Percentiles rank a stretch among this genome's conserved stretches.
Conservation (phyloP, 169 alveolate genomes). For the Perkinsus olseni region DNA sequence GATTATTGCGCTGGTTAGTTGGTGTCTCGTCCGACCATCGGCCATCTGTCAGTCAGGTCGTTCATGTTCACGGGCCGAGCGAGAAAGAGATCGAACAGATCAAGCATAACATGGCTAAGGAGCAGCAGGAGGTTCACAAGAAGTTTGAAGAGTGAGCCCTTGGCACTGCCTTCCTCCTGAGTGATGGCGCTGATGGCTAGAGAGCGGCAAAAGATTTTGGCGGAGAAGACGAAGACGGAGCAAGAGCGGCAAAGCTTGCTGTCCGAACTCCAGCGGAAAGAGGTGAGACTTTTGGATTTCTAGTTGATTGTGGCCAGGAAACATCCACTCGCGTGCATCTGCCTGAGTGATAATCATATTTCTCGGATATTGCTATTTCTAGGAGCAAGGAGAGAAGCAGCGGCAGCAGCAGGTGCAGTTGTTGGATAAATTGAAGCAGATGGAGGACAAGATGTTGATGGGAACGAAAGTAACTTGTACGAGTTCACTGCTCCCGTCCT, state of each 20-base stretch:
- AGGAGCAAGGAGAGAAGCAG: background rate
- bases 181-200: background rate
- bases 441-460: constrained; percentile 61
- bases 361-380: background rate
- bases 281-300: constrained; percentile 43
- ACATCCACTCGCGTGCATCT: too few relatives aligned
- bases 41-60: background rate
- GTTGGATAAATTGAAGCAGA: constrained; percentile 51
- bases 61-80: constrained; percentile 12
- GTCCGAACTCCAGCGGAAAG: constrained; percentile 50
- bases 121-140: background rate
- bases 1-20: constrained; percentile 3
- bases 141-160: background rate
- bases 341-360: too few relatives aligned
- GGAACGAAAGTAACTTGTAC: constrained; percentile 53
- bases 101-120: constrained; percentile 5
- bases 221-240: constrained; percentile 35
- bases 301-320: constrained; percentile 15
- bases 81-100: constrained; percentile 8
- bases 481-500: background rate
- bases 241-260: constrained; percentile 54
- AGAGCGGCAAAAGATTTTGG: constrained; percentile 21
- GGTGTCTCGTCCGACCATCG: background rate
- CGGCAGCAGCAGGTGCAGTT: constrained; percentile 50
- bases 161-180: background rate